Base-by-base conservation (phyloP, 2,329 filamentous ascomycete species). In the Hyphodiscus sp. region DNA sequence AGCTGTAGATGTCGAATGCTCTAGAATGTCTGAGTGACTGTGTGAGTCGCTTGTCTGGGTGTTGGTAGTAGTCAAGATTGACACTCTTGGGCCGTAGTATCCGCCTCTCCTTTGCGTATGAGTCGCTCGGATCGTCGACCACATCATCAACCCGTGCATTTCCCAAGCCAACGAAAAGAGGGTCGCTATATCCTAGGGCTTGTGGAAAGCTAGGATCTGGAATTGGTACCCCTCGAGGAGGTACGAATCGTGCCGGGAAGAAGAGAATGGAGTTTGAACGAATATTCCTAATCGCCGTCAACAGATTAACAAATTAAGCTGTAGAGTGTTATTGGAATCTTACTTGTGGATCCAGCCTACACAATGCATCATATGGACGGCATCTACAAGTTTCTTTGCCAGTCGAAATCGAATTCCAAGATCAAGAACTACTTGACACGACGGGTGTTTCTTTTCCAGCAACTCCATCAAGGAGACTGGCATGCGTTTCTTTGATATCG, bases 301-400 rank as follows among this genome's bases (percentile, higher is more conserved):
- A 2, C 50, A n/a, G 46, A 11, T 4, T 8, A 10, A 20, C 19
- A 41, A 6, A 6, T 38, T 2, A 20, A 49, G 33, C 15, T 8
- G 2, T 6, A 47, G 13, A 8, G 63, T 15, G 33, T 38, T 20
- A 70, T 56, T 2, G 8, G 23, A 26, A 26, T 26, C 23, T 26
- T 68, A 70, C 62, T 74, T 74, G 58, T 74, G 77, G 41, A 79
- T 70, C 77, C 76, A 79, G 61, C 76, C 76, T 43, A 79, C 73
- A 4, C 74, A 75, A 62, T 78, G 76, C 47, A 78, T 73, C 47
- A 74, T 74, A 67, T 73, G 73, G 8, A 76, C 63, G n/a, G 74
- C 71, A 45, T 73, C 69, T 30, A 72, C 70, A 19, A 77, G 67
- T 8, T 68, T 73, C 47, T 68, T 65, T 1, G 74, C 75, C 1